phyloP scores from a whole-genome alignment of 176 grass and related monocot species.

The Phragmites australis region DNA sequence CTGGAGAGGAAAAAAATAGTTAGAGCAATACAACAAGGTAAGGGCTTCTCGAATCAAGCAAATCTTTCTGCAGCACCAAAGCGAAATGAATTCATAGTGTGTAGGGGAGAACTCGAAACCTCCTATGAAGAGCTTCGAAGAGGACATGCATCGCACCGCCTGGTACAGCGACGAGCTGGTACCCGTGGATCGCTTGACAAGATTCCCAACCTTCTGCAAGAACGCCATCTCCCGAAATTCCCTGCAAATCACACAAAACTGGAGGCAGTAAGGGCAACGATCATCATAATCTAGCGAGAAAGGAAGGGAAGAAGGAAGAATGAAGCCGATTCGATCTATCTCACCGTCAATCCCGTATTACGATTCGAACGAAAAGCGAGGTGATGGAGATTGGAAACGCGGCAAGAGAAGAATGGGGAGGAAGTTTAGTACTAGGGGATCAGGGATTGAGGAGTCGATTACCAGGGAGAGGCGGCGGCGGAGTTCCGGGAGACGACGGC shows the following conservation, averaged over 20 bases:
- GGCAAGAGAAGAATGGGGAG: background rate
- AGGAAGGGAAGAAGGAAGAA: background rate
- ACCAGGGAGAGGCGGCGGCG: background rate
- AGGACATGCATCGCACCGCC: conserved; percentile 68
- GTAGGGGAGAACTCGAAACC: conserved; percentile 16
- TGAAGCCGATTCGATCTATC: background rate
- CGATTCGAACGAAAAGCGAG: background rate
- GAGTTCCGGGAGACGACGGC: background rate
- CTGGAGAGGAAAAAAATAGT: conserved; percentile 14
- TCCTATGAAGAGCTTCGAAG: conserved; percentile 68
- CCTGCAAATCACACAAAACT: conserved; percentile 11
- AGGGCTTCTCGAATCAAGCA: background rate
- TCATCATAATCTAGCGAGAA: background rate
- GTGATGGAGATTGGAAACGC: background rate
- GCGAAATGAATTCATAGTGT: background rate
- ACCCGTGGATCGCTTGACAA: conserved; percentile 49
- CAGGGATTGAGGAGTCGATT: background rate
- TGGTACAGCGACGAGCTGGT: conserved; percentile 52
- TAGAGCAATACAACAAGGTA: background rate
- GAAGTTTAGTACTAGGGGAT: background rate
- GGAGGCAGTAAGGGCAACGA: background rate
- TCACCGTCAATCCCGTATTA: background rate
- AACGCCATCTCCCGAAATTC: conserved; percentile 45
- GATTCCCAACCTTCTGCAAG: conserved; percentile 55
- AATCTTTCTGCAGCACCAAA: background rate